Conservation (phyloP, 1,139 yeast genomes). For the Pichia sp. region DNA sequence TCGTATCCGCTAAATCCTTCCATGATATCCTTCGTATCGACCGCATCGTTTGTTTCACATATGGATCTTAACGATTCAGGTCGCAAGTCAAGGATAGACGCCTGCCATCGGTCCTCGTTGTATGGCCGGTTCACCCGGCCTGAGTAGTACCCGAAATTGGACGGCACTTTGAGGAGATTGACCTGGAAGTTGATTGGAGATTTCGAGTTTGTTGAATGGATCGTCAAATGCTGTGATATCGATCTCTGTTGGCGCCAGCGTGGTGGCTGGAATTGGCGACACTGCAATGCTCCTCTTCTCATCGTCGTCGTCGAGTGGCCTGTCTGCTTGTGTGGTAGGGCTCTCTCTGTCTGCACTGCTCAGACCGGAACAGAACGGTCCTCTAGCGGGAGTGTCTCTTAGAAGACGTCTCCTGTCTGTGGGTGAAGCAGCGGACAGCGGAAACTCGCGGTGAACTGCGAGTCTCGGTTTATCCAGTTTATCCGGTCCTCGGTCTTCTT, state of each 20-base stretch:
- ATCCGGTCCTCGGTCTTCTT: too few relatives aligned
- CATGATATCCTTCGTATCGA: not conserved
- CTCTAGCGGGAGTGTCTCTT: too few relatives aligned
- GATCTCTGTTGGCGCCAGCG: slow-evolving; percentile 12
- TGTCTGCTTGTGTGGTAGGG: too few relatives aligned
- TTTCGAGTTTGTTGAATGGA: slow-evolving; percentile 17
- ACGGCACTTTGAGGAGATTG: slow-evolving; percentile 59
- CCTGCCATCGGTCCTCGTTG: slow-evolving; percentile 76
- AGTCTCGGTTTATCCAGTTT: too few relatives aligned
- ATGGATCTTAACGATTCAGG: slow-evolving; percentile 1
- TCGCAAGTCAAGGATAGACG: slow-evolving; percentile 10
- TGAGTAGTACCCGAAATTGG: slow-evolving; percentile 76
- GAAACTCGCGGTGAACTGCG: too few relatives aligned
- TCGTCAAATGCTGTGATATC: slow-evolving; percentile 23
- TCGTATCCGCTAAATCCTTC: slow-evolving; percentile 3
- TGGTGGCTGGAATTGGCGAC: too few relatives aligned
- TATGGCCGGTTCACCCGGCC: slow-evolving; percentile 72
- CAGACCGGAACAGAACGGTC: too few relatives aligned
- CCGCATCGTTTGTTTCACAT: not conserved
- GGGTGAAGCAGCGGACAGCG: too few relatives aligned
- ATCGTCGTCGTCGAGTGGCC: too few relatives aligned
- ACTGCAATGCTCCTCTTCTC: too few relatives aligned
- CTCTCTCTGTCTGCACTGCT: too few relatives aligned
- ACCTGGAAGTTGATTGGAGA: slow-evolving; percentile 27
- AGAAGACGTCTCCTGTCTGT: too few relatives aligned